Evolutionary conservation across 1,284 basidiomycete genomes (phyloP).

Genomic region (Rugosomyces carneus): DNA sequence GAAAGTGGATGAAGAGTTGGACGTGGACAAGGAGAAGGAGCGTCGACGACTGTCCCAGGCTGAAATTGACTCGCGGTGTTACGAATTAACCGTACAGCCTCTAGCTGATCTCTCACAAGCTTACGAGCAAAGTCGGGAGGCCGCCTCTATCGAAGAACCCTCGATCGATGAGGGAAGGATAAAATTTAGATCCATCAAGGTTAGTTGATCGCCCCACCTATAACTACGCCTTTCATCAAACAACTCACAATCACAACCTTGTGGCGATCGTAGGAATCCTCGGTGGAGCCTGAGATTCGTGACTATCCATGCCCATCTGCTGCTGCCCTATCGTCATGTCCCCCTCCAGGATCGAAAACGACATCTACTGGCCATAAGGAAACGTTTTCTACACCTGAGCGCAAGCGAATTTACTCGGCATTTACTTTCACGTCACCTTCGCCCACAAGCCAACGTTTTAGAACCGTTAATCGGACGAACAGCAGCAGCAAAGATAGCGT

Average conservation of each 20-base stretch:
- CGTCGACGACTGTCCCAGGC: slow-evolving; percentile 24
- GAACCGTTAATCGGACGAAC: slow-evolving; percentile 28
- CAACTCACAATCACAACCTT: neutral
- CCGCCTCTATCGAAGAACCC: slow-evolving; percentile 4
- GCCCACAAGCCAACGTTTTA: slow-evolving; percentile 47
- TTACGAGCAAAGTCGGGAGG: slow-evolving; percentile 23
- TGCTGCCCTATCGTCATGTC: slow-evolving; percentile 25
- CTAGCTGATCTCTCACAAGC: slow-evolving; percentile 58
- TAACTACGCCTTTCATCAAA: neutral
- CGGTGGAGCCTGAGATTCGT: slow-evolving; percentile 45
- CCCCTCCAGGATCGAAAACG: slow-evolving; percentile 21
- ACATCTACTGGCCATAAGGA: slow-evolving; percentile 21
- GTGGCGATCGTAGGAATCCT: slow-evolving; percentile 33
- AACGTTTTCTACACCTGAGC: slow-evolving; percentile 62
- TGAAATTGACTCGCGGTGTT: slow-evolving; percentile 49
- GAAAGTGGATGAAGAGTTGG: slow-evolving; percentile 31
- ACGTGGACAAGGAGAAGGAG: slow-evolving; percentile 14
- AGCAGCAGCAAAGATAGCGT: slow-evolving; percentile 17
- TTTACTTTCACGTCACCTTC: slow-evolving; percentile 74
- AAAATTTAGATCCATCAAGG: slow-evolving; percentile 37
- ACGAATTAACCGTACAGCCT: slow-evolving; percentile 58
- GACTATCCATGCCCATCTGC: slow-evolving; percentile 46
- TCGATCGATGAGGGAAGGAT: slow-evolving; percentile 25
- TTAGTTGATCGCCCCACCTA: slow-evolving; percentile 20
- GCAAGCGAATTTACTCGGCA: slow-evolving; percentile 60